Conservation (phyloP, 1,284 basidiomycete genomes). For the Leccinum idahoense region DNA sequence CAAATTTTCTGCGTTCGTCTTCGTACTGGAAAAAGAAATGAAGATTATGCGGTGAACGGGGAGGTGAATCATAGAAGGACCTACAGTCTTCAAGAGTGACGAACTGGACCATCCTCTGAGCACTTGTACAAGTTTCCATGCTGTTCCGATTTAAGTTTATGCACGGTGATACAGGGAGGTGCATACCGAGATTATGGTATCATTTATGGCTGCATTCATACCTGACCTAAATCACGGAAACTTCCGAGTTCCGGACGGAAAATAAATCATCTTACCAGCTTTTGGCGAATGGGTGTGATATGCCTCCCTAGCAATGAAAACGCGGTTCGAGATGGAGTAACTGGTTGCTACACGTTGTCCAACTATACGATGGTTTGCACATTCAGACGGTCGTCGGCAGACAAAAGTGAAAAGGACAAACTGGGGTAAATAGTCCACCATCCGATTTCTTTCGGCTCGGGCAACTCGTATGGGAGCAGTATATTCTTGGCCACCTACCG, state of each 20-base stretch:
- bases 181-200: background rate
- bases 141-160: background rate
- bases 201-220: conserved; percentile 1
- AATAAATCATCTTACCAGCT: background rate
- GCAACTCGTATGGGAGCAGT: background rate
- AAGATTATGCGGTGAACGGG: background rate
- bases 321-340: background rate
- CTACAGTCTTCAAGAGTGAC: background rate
- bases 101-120: background rate
- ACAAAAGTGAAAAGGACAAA: background rate
- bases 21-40: background rate
- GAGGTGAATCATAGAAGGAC: background rate
- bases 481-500: background rate
- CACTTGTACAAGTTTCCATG: background rate
- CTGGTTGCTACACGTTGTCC: background rate
- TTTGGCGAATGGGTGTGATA: background rate
- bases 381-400: background rate
- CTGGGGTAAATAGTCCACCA: background rate
- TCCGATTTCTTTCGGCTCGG: background rate
- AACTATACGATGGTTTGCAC: background rate
- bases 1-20: background rate
- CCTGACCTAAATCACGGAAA: background rate
- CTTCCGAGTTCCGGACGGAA: no score
- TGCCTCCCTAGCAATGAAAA: background rate
- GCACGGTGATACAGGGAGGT: background rate